Evolutionary conservation across 2,329 filamentous ascomycete species (phyloP).

Genomic region (Diplodia intermedia): DNA sequence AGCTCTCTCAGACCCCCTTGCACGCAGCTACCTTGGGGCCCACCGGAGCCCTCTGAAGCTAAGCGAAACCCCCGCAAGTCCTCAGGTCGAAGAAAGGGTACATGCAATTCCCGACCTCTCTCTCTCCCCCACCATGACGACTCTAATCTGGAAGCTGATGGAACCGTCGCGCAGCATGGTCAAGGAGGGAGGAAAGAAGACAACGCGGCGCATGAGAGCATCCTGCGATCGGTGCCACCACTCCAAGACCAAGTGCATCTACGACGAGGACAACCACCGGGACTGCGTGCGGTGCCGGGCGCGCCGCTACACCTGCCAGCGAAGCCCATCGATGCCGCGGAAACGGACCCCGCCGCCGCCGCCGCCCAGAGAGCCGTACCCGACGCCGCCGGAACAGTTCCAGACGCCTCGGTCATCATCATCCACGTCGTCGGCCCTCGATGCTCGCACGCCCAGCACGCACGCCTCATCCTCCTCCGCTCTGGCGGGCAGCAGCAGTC

Average conservation of each 20-base stretch:
- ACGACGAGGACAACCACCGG: background rate
- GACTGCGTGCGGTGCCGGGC: background rate
- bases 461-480: background rate
- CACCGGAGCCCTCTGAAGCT: background rate
- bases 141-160: background rate
- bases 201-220: background rate
- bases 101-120: background rate
- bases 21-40: background rate
- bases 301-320: background rate
- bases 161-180: background rate
- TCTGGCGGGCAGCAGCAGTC: background rate
- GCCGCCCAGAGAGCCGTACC: background rate
- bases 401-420: background rate
- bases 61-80: background rate
- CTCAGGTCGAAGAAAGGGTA: background rate
- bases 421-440: background rate
- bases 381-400: background rate
- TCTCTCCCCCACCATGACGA: background rate
- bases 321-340: background rate
- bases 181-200: background rate
- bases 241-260: conserved; percentile 5
- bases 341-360: background rate
- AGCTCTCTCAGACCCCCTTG: background rate
- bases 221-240: conserved; percentile 14
- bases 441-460: background rate